Evolutionary conservation across 192 early-diverging fungal genomes (phyloP), one percentile per base, ranked within the genome.

Genomic region (Backusella westeae): DNA sequence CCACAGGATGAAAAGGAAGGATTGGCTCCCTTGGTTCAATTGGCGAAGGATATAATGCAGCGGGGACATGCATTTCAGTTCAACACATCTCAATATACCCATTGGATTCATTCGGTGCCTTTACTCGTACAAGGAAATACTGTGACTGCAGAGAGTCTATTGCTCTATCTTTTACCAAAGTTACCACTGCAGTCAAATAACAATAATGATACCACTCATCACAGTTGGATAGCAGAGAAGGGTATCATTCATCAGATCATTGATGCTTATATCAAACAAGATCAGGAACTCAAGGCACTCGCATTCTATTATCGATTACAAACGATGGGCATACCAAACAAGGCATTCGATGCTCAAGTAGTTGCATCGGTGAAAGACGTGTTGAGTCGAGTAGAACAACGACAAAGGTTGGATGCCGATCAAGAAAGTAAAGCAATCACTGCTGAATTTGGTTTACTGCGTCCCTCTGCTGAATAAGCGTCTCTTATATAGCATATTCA

Each of bases 281-380:
- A 34, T 15, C 66, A 79, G 23, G 78, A 75, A 0, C 44, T 75
- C 19, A 79, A 75, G 12, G 71, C 69, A 6, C 26, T 79, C 1
- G 52, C 53, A 23, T 79, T 79, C 52, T 79, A 79, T 65, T 73
- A 74, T 44, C 41, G 78, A 26, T 36, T 75, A 21, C 29, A 46
- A 36, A 66, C 68, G 32, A 34, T 42, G 12, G 14, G 23, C 26
- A 49, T 69, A 2, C 53, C 59, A 5, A 34, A 78, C 7, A 39
- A 78, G 19, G 72, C 71, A 35, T 78, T 78, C 41, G 65, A 42
- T 19, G 9, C 34, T 26, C 52, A 77, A 3, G 23, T 46, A 26
- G 35, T 38, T 32, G 38, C 19, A 26, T 39, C 59, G 0, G 34
- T 77, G 19, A 36, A 38, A 4, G n/a, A 1, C 1, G 71, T 56